Base-by-base conservation (phyloP, 768 basidiomycete genomes). In the Leccinellum luteum region DNA sequence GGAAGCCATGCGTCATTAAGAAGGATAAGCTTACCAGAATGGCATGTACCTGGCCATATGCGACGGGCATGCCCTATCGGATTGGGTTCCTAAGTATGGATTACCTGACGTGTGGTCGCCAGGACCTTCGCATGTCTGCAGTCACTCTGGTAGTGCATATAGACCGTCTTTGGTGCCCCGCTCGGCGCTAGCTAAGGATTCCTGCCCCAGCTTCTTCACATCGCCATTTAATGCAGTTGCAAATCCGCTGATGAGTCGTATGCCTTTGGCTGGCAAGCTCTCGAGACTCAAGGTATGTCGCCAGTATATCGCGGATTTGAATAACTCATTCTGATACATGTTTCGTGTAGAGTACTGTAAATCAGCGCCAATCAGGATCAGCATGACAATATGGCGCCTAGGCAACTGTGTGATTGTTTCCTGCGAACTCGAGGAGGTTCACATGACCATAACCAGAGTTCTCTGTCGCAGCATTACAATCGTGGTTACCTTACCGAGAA, bases 311-410 rank as follows among this genome's bases (percentile, higher is more conserved):
- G 23, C 27, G 13, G 47, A 14, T 32, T 44, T 23, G 27, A 51
- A 23, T 17, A 3, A 30, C 32, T 23, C 47, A 15, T 14, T 45
- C 30, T 49, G 41, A 49, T 38, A 62, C 27, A 43, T 51, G 51
- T 59, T 59, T 64, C 61, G 51, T 21, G 19, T 34, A 12, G 19
- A 53, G 6, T 34, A 51, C 23, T 35, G 15, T 25, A 25, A 31
- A 12, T 28, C 9, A 7, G 6, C 2, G 28, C 38, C 3, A 21
- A 35, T 32, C 17, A 0, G n/a, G 14, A 15, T 19, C n/a, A 6
- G 14, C 14, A 54, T 28, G 49, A 51, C 43, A 41, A 34, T 28
- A 19, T 3, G 4, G 56, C 48, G 25, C 48, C 61, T 12, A 48
- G 49, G 61, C 19, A 48, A 52, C 48, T 51, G 54, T 21, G 41